phyloP scores from a whole-genome alignment of 352 stramenopile genomes.

The Plasmopara muralis region DNA sequence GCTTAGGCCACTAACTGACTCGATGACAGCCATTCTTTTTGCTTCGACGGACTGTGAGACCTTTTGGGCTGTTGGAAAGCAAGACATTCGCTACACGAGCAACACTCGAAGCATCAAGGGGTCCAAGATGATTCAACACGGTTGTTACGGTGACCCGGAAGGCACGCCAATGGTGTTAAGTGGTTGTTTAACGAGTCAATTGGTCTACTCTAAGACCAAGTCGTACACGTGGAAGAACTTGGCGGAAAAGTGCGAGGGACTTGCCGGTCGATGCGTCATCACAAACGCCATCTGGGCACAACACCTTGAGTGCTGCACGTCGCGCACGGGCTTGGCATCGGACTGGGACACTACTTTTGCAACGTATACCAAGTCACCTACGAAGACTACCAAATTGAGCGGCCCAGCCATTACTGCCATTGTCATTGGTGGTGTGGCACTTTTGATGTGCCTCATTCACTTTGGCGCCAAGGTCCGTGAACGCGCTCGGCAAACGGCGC shows the following conservation, averaged over 20 bases:
- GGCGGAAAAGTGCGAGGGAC: constrained; percentile 67
- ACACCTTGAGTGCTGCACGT: constrained; percentile 78
- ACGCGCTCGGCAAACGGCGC: constrained; percentile 68
- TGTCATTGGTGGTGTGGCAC: constrained; percentile 73
- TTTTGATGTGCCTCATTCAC: constrained; percentile 78
- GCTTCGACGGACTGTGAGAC: constrained; percentile 80
- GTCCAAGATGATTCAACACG: constrained; percentile 78
- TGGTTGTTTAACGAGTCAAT: constrained; percentile 65
- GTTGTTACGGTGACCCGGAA: constrained; percentile 64
- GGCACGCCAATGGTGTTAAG: constrained; percentile 69
- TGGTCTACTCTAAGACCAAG: constrained; percentile 75
- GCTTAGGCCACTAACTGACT: constrained; percentile 37
- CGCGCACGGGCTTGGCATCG: constrained; percentile 35
- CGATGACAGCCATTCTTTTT: constrained; percentile 66
- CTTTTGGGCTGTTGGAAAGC: constrained; percentile 79
- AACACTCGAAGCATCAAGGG: constrained; percentile 68
- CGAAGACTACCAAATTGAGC: constrained; percentile 49
- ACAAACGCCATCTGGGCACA: constrained; percentile 82
- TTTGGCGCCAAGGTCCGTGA: constrained; percentile 79
- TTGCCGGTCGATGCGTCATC: constrained; percentile 72
- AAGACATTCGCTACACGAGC: constrained; percentile 63
- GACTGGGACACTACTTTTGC: constrained; percentile 73
- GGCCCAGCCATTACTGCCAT: constrained; percentile 69
- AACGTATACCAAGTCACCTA: constrained; percentile 49
- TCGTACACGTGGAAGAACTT: constrained; percentile 80